Percentiles rank a stretch among this genome's conserved stretches.
phyloP scores from a whole-genome alignment of 2,329 filamentous ascomycete species.

The Epichloe gansuensis region DNA sequence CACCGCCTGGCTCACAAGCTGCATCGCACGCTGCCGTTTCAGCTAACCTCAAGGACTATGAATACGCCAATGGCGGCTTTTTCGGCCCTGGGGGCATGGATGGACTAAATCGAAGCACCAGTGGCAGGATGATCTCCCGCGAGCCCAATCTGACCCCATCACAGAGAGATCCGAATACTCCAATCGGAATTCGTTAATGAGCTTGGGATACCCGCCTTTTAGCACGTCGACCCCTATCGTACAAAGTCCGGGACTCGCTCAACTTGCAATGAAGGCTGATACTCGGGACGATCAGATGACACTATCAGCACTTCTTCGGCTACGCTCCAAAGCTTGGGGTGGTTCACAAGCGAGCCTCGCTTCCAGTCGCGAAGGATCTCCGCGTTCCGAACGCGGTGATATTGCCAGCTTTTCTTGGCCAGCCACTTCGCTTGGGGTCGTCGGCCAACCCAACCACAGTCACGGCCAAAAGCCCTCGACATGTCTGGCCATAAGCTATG shows the following conservation, averaged over 20 bases:
- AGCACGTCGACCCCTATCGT: slow-evolving; percentile 34
- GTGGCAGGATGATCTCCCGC: slow-evolving; percentile 60
- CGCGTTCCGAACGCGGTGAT: slow-evolving; percentile 36
- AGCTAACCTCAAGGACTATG: slow-evolving; percentile 26
- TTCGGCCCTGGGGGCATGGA: slow-evolving; percentile 59
- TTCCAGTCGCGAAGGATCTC: slow-evolving; percentile 40
- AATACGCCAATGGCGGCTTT: slow-evolving; percentile 73
- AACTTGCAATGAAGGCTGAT: slow-evolving; percentile 56
- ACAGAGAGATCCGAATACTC: slow-evolving; percentile 94
- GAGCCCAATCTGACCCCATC: slow-evolving; percentile 90
- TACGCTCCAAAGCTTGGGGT: slow-evolving; percentile 68
- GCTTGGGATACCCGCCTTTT: slow-evolving; percentile 36
- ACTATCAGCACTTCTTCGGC: slow-evolving; percentile 56
- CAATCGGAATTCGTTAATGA: slow-evolving; percentile 83
- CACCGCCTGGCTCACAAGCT: slow-evolving; percentile 31
- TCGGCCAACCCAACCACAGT: background rate
- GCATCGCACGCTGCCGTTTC: slow-evolving; percentile 31
- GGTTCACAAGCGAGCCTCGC: slow-evolving; percentile 64
- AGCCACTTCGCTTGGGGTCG: slow-evolving; percentile 3
- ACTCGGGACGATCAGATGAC: slow-evolving; percentile 56
- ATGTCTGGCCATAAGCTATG: slow-evolving; percentile 36
- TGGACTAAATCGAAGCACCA: slow-evolving; percentile 53
- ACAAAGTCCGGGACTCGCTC: slow-evolving; percentile 62
- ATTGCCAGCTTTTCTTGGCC: slow-evolving; percentile 12
- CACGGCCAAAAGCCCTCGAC: slow-evolving; percentile 38